Evolutionary conservation across 345 rosid genomes (phyloP).

Genomic region (Hevea brasiliensis): DNA sequence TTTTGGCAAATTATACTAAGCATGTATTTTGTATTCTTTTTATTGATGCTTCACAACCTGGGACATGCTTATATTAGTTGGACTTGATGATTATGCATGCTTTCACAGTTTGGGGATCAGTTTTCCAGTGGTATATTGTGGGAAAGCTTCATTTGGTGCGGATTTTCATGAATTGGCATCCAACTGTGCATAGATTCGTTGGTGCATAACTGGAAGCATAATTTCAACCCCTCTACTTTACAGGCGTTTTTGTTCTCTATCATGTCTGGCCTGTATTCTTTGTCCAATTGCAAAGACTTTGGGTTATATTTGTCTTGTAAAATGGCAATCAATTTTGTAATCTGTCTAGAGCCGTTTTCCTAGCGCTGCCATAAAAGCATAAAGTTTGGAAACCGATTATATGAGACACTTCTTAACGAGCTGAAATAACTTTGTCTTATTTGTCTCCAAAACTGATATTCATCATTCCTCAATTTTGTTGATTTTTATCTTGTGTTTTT

Average conservation of each 20-base stretch:
- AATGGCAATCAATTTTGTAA: conserved; percentile 1
- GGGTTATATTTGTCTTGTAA: not conserved
- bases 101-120: conserved; percentile 11
- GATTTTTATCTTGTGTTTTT: too few species aligned
- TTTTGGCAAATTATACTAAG: too few species aligned
- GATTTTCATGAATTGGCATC: conserved; percentile 1
- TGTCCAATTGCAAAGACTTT: not conserved
- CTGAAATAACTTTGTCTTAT: too few species aligned
- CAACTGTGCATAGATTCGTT: conserved; percentile 3
- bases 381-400: too few species aligned
- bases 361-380: too few species aligned
- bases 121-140: not conserved
- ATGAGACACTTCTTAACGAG: too few species aligned
- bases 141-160: not conserved
- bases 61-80: conserved; percentile 6
- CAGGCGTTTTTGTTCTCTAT: not conserved
- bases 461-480: too few species aligned
- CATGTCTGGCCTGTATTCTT: not conserved
- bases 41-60: not conserved
- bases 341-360: too few species aligned
- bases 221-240: not conserved
- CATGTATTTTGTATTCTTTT: not conserved
- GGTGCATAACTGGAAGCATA: not conserved
- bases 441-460: too few species aligned
- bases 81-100: not conserved